Evolutionary conservation across 139 green algal species (phyloP), one percentile per base, ranked within the genome.

Genomic region (Picochlorum sp.): DNA sequence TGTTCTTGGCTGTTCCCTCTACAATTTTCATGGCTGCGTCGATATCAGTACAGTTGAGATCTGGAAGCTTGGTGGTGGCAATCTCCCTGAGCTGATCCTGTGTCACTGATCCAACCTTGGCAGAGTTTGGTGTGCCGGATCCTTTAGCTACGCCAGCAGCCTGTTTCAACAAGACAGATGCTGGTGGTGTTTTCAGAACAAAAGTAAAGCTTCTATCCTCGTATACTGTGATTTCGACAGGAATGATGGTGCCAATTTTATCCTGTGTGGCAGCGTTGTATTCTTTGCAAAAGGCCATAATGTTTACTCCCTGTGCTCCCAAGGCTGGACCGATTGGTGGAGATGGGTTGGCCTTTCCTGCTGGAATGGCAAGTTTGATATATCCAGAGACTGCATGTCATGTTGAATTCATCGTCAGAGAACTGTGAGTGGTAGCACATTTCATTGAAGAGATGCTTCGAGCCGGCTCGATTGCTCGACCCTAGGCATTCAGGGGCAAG

Each of bases 211-310:
- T 90, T 44, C 90, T 85, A 74, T 99, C 94, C 83, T 97, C 89
- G 62, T 93, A 99, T 4, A 98, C 94, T 30, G 91, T 98, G 67
- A 99, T 99, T 71, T 99, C 94, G 13, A 98, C 94, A 32, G 94
- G 94, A 47, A 99, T 97, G 64, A 99, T 79, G 18, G 90, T 90
- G 7, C 94, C 94, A 20, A 85, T 77, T 78, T 97, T 96, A 73
- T 98, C 91, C 66, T 75, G 66, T 21, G 94, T 99, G 24, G 79
- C 77, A 15, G 94, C 94, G 68, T 99, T 99, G 90, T 99, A 99
- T 73, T 98, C 86, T 83, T 99, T 99, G 88, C 94, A 99, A 82
- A 99, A 99, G 13, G 79, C 76, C 94, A 99, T 99, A 77, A 99
- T 99, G 83, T 99, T 99, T 10, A 99, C 92, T 75, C 94, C 94